phyloP scores from a whole-genome alignment of 1,139 yeast genomes.

The Meyerozyma guilliermondii region DNA sequence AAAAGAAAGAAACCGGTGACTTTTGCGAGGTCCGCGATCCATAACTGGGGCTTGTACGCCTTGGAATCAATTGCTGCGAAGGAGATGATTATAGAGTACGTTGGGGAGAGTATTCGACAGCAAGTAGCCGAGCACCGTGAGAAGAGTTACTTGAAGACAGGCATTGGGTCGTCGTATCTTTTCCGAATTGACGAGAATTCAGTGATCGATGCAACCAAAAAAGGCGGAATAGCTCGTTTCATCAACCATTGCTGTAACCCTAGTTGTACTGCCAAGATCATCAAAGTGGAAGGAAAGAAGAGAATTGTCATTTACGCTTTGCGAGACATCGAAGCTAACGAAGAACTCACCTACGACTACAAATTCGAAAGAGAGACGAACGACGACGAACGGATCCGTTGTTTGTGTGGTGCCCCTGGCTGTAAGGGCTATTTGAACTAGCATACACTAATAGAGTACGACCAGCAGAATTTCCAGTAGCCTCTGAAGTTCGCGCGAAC shows the following conservation, averaged over 20 bases:
- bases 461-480: background rate
- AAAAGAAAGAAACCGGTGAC: conserved; percentile 92
- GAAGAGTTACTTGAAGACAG: conserved; percentile 77
- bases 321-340: conserved; percentile 82
- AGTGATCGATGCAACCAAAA: conserved; percentile 95
- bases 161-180: conserved; percentile 91
- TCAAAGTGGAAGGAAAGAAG: conserved; percentile 89
- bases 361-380: conserved; percentile 90
- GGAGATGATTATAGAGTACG: conserved; percentile 97
- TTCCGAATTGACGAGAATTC: conserved; percentile 92
- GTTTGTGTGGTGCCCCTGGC: conserved; percentile 91
- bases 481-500: background rate
- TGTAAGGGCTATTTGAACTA: conserved; percentile 90
- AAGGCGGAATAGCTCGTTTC: conserved; percentile 94
- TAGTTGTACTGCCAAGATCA: conserved; percentile 94
- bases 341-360: conserved; percentile 92
- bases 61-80: conserved; percentile 89
- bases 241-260: conserved; percentile 98
- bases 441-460: background rate
- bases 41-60: conserved; percentile 97
- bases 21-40: conserved; percentile 94
- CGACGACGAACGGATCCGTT: conserved; percentile 84
- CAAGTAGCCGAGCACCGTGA: conserved; percentile 95
- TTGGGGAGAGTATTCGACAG: conserved; percentile 93
- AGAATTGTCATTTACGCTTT: conserved; percentile 93